These are phyloP conservation scores for Sporothrix luriei DNA, from an alignment of 2,329 filamentous ascomycete species.

Conservation along the genomic window DNA sequence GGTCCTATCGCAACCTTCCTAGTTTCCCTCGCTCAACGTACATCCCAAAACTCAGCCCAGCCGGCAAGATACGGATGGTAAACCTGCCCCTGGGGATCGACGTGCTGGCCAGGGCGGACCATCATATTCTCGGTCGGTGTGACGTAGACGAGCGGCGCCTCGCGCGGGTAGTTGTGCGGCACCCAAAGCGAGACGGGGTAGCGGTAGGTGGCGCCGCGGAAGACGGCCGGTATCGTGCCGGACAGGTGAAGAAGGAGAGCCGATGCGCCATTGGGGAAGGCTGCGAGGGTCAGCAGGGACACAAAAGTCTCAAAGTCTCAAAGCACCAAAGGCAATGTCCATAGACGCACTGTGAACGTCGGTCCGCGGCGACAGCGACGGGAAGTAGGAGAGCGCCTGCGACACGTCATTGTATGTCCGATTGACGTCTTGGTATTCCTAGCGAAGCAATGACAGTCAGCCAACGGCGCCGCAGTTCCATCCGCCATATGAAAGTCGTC, in stretches of 20 bases:
- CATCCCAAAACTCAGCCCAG: slow-evolving; percentile 89
- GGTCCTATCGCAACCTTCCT: neutral
- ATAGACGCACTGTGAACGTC: slow-evolving; percentile 82
- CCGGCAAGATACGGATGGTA: slow-evolving; percentile 95
- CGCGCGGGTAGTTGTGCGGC: slow-evolving; percentile 83
- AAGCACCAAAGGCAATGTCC: neutral
- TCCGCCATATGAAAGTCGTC: neutral
- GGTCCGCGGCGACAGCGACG: slow-evolving; percentile 80
- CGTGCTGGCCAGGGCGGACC: slow-evolving; percentile 89
- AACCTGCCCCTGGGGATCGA: slow-evolving; percentile 87
- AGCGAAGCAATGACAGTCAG: slow-evolving; percentile 32
- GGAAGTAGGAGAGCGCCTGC: slow-evolving; percentile 75
- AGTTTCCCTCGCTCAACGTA: slow-evolving; percentile 53
- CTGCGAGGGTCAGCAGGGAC: slow-evolving; percentile 50
- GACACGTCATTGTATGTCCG: slow-evolving; percentile 91
- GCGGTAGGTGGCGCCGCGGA: slow-evolving; percentile 84
- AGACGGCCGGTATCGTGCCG: slow-evolving; percentile 87
- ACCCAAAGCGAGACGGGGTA: slow-evolving; percentile 94
- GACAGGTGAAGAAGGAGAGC: slow-evolving; percentile 83
- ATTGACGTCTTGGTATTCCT: slow-evolving; percentile 94
- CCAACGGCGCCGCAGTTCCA: neutral
- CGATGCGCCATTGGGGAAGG: slow-evolving; percentile 84
- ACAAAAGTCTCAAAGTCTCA: too few species aligned
- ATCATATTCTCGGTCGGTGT: slow-evolving; percentile 86
- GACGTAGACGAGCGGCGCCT: slow-evolving; percentile 85